Evolutionary conservation across 768 basidiomycete genomes (phyloP).

Genomic region (Lactarius deliciosus): DNA sequence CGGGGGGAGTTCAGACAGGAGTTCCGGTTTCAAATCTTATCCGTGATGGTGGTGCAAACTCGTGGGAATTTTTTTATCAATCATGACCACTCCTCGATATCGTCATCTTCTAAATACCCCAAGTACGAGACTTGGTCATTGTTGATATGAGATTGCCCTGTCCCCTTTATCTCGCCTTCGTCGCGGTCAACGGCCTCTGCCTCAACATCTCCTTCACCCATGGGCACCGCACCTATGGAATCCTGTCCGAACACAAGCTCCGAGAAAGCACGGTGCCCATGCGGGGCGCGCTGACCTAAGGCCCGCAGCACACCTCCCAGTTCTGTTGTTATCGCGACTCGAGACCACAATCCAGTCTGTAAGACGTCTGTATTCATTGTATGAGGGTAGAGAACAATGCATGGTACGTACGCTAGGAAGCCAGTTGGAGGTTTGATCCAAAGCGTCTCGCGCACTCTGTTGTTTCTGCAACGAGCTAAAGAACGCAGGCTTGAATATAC

Average conservation of each 20-base stretch:
- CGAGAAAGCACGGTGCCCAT: conserved; percentile 22
- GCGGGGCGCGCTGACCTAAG: conserved; percentile 13
- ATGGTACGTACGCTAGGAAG: conserved; percentile 38
- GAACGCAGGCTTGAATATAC: conserved; percentile 82
- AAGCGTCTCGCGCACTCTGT: conserved; percentile 58
- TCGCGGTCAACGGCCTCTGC: conserved; percentile 9
- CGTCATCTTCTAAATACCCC: conserved; percentile 28
- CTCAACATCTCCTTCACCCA: conserved; percentile 19
- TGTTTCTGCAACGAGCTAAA: conserved; percentile 63
- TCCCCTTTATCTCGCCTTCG: background rate
- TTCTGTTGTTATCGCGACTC: conserved; percentile 16
- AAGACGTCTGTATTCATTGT: background rate
- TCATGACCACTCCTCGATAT: conserved; percentile 25
- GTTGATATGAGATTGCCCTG: background rate
- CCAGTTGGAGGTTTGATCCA: conserved; percentile 61
- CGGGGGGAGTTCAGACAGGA: no score
- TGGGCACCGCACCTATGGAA: conserved; percentile 7
- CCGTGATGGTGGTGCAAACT: background rate
- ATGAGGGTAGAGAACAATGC: background rate
- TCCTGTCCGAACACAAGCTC: conserved; percentile 24
- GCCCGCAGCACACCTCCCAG: conserved; percentile 22
- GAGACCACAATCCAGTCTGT: conserved; percentile 24
- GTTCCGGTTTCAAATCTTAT: background rate
- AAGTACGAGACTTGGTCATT: background rate
- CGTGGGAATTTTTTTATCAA: background rate